These are phyloP conservation scores for Pterulicium gracile DNA, from an alignment of 1,284 basidiomycete genomes.

Conservation along the genomic window DNA sequence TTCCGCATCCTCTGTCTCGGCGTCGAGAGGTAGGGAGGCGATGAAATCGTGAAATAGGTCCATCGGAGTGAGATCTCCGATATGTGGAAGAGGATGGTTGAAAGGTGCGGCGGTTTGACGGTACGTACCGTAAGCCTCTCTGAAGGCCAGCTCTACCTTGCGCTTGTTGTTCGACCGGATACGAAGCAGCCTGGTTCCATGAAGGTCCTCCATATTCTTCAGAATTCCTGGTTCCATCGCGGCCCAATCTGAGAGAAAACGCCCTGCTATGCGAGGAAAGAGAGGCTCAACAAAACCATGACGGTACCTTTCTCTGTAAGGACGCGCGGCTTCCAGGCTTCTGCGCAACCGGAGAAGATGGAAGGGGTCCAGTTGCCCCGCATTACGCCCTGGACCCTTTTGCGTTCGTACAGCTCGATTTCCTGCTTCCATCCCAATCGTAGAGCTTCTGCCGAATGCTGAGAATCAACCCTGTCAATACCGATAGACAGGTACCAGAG, in stretches of 20 bases:
- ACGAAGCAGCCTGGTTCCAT: no score
- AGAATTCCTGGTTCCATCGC: neutral
- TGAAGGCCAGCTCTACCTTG: no score
- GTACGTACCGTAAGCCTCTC: no score
- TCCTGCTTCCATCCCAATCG: neutral
- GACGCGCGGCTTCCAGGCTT: neutral
- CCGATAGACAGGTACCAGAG: no score
- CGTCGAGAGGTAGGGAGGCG: neutral
- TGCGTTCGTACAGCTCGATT: neutral
- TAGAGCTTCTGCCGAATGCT: neutral
- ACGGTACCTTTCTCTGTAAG: neutral
- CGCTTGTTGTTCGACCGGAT: no score
- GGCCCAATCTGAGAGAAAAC: neutral
- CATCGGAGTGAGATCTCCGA: neutral
- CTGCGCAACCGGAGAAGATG: no score
- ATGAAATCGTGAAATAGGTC: neutral
- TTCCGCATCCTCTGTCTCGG: neutral
- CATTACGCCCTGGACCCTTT: neutral
- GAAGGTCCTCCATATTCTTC: no score
- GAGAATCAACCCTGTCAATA: no score
- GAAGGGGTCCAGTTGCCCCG: neutral
- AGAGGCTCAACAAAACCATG: no score
- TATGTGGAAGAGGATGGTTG: neutral
- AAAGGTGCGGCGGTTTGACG: no score
- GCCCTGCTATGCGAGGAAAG: no score